A percentile compares a stretch with the other conserved stretches of the same genome.
Conservation (phyloP, 192 early-diverging fungal genomes). For the Coemansia sp. region DNA sequence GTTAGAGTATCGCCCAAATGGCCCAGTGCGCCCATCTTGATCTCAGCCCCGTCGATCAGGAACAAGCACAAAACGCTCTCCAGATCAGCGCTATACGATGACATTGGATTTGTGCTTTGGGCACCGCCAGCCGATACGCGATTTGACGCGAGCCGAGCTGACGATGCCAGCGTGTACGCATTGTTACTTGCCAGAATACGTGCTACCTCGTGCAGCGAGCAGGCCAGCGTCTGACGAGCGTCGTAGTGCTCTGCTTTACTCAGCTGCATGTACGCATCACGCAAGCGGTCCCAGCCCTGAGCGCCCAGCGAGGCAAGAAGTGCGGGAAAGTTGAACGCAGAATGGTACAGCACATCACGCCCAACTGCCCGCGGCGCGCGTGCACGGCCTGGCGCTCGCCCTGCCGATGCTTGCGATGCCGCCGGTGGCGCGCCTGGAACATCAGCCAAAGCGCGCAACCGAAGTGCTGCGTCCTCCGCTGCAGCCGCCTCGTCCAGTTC, state of each 20-base stretch:
- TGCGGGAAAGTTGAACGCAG: conserved; percentile 54
- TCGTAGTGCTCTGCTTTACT: conserved; percentile 52
- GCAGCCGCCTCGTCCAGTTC: conserved; percentile 14
- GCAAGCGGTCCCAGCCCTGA: conserved; percentile 48
- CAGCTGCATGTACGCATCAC: conserved; percentile 52
- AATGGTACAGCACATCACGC: conserved; percentile 47
- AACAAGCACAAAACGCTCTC: conserved; percentile 53
- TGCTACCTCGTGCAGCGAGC: conserved; percentile 55
- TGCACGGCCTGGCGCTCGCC: not conserved
- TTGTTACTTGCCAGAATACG: conserved; percentile 28
- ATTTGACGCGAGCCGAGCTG: conserved; percentile 16
- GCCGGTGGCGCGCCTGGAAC: not conserved
- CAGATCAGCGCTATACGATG: conserved; percentile 33
- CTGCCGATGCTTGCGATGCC: not conserved
- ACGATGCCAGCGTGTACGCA: not conserved
- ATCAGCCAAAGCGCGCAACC: not conserved
- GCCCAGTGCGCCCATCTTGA: conserved; percentile 69
- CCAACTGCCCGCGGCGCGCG: conserved; percentile 18
- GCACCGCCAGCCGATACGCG: conserved; percentile 13
- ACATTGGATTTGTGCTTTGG: conserved; percentile 1
- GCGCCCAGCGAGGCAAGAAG: conserved; percentile 34
- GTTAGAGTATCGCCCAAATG: conserved; percentile 66
- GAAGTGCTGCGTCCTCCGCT: not conserved
- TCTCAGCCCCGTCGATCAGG: conserved; percentile 55
- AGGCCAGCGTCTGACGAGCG: conserved; percentile 50